Evolutionary conservation across 495 filamentous ascomycete genomes (phyloP).

Genomic region (Immersiella caudata): DNA sequence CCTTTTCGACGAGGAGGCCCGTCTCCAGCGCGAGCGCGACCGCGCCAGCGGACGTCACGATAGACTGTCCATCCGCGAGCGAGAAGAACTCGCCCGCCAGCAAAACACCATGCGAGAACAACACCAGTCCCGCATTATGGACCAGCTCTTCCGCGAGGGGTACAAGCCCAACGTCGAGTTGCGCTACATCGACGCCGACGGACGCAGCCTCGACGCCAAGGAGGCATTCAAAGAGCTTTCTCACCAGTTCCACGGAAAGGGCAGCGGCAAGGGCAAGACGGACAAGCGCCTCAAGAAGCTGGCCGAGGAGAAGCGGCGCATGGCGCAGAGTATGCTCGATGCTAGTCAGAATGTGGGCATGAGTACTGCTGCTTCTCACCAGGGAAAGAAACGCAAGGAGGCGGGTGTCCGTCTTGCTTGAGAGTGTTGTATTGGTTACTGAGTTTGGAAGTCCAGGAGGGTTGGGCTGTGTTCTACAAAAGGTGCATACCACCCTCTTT

Average conservation of each 20-base stretch:
- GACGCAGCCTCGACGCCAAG: slow-evolving; percentile 83
- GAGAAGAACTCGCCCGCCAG: slow-evolving; percentile 83
- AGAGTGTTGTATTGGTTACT: slow-evolving; percentile 4
- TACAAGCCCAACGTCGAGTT: slow-evolving; percentile 91
- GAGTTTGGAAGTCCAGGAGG: not conserved
- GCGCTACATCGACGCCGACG: slow-evolving; percentile 86
- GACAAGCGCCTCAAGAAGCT: slow-evolving; percentile 97
- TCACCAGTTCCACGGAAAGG: slow-evolving; percentile 98
- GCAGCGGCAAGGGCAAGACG: slow-evolving; percentile 95
- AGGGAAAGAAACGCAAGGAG: slow-evolving; percentile 81
- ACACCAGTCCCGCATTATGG: slow-evolving; percentile 74
- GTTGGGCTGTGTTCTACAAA: not conserved
- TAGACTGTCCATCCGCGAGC: slow-evolving; percentile 82
- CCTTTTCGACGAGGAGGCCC: slow-evolving; percentile 75
- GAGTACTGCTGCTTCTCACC: slow-evolving; percentile 73
- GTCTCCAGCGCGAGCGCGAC: slow-evolving; percentile 84
- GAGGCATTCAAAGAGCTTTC: slow-evolving; percentile 89
- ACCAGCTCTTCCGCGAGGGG: slow-evolving; percentile 78
- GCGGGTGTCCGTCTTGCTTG: slow-evolving; percentile 84
- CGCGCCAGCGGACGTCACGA: slow-evolving; percentile 79
- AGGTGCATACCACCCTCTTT: slow-evolving; percentile 16
- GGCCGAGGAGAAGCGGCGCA: slow-evolving; percentile 87
- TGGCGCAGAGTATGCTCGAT: slow-evolving; percentile 79
- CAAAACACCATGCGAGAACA: slow-evolving; percentile 88
- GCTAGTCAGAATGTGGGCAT: slow-evolving; percentile 81